Conservation (phyloP, 768 basidiomycete genomes). For the Daedaleopsis nitida region DNA sequence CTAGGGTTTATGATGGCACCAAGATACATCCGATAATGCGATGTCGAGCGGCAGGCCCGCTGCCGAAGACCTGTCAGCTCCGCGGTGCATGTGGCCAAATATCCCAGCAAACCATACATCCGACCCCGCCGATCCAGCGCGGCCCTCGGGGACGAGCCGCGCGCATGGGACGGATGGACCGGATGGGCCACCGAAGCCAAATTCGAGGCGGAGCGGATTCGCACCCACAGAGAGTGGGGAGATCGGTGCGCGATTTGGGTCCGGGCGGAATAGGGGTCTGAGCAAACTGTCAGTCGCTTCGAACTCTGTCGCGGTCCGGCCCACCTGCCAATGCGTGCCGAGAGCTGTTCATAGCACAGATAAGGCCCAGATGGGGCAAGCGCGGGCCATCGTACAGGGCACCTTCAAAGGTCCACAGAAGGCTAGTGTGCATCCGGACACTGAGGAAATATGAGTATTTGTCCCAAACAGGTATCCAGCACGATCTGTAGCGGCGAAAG, state of each 20-base stretch:
- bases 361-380: conserved; percentile 22
- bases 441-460: conserved; percentile 1
- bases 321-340: conserved; percentile 13
- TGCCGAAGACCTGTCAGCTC: conserved; percentile 6
- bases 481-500: neutral
- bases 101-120: conserved; percentile 3
- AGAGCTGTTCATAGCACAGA: conserved; percentile 23
- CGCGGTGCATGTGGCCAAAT: conserved; percentile 11
- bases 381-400: conserved; percentile 11
- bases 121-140: conserved; percentile 17
- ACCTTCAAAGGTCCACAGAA: conserved; percentile 14
- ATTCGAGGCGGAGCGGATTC: conserved; percentile 10
- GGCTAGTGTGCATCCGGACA: conserved; percentile 10
- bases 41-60: conserved; percentile 16
- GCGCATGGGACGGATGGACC: conserved; percentile 5
- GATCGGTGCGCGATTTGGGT: conserved; percentile 21
- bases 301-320: conserved; percentile 14
- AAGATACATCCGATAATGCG: conserved; percentile 27
- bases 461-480: neutral
- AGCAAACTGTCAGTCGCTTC: conserved; percentile 16
- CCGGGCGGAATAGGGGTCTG: conserved; percentile 21
- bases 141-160: conserved; percentile 1
- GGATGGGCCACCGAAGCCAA: conserved; percentile 2
- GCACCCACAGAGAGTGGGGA: conserved; percentile 14
- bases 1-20: conserved; percentile 28